These are phyloP conservation scores for Xylaria grammica DNA, from an alignment of 495 filamentous ascomycete genomes.

Conservation along the genomic window DNA sequence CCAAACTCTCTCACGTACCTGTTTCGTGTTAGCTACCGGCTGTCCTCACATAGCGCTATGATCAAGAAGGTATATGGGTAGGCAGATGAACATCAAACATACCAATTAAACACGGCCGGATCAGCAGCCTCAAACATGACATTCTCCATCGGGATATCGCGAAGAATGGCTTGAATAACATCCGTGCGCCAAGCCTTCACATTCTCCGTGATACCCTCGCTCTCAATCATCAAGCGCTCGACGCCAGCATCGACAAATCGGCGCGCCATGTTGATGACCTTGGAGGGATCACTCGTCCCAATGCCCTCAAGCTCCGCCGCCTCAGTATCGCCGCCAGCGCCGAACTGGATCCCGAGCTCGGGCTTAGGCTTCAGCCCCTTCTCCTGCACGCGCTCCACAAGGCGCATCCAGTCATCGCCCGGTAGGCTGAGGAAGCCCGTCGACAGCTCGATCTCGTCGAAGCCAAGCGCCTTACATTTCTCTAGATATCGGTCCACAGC, in stretches of 20 bases:
- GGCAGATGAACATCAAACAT: conserved; percentile 22
- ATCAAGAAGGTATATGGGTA: too few relatives aligned
- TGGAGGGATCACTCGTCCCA: conserved; percentile 58
- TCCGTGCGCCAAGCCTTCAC: conserved; percentile 62
- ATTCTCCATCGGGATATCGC: conserved; percentile 57
- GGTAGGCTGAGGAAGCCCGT: conserved; percentile 62
- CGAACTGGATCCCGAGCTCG: conserved; percentile 65
- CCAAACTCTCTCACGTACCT: conserved; percentile 8
- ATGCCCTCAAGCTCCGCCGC: conserved; percentile 54
- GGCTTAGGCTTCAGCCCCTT: conserved; percentile 62
- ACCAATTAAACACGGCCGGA: conserved; percentile 64
- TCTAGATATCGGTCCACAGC: conserved; percentile 58
- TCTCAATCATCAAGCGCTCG: conserved; percentile 66
- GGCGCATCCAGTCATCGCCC: conserved; percentile 61
- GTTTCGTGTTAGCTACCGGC: neutral
- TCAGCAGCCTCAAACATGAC: conserved; percentile 70
- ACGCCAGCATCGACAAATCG: conserved; percentile 61
- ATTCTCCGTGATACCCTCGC: conserved; percentile 67
- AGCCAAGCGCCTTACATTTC: conserved; percentile 58
- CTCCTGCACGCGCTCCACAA: conserved; percentile 58
- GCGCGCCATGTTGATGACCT: conserved; percentile 55
- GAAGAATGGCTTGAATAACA: conserved; percentile 60
- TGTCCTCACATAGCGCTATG: neutral
- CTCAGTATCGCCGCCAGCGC: conserved; percentile 62
- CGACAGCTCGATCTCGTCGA: conserved; percentile 62